Percentiles rank a stretch among this genome's conserved stretches.
Conservation (phyloP, 192 early-diverging fungal species). For the Linnemannia hyalina region DNA sequence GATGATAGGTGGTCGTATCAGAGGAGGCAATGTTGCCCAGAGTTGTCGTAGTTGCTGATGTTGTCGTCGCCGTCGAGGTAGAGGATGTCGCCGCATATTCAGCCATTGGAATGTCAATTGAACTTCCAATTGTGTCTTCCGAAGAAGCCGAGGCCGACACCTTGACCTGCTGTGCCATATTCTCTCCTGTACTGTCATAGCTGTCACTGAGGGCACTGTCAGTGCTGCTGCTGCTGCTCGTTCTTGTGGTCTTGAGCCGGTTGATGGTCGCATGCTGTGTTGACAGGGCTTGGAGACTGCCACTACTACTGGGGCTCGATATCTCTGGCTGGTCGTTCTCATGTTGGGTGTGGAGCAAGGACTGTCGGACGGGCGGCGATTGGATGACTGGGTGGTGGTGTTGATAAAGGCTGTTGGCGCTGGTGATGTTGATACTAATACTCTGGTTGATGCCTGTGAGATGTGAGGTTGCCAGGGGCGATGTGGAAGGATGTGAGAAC, state of each 20-base stretch:
- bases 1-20: slow-evolving; percentile 2
- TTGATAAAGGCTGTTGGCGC: slow-evolving; percentile 41
- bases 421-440: slow-evolving; percentile 47
- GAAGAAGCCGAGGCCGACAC: neutral
- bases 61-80: neutral
- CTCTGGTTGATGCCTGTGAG: slow-evolving; percentile 43
- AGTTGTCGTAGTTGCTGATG: neutral
- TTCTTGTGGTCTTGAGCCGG: slow-evolving; percentile 4
- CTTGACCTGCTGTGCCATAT: neutral
- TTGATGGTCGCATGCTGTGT: slow-evolving; percentile 9
- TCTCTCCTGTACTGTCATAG: slow-evolving; percentile 2
- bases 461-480: slow-evolving; percentile 32
- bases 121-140: neutral
- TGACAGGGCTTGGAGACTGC: neutral
- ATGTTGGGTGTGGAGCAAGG: slow-evolving; percentile 21
- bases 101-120: slow-evolving; percentile 8
- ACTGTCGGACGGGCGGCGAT: neutral
- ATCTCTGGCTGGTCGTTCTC: slow-evolving; percentile 24
- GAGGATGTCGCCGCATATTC: neutral
- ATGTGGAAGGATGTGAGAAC: slow-evolving; percentile 33
- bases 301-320: neutral
- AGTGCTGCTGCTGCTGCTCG: slow-evolving; percentile 21
- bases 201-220: slow-evolving; percentile 9
- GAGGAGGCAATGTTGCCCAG: neutral
- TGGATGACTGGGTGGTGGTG: slow-evolving; percentile 30